These are phyloP conservation scores for Tetrahymena elliotti DNA, from an alignment of 73 alveolate genomes.

Conservation along the genomic window DNA sequence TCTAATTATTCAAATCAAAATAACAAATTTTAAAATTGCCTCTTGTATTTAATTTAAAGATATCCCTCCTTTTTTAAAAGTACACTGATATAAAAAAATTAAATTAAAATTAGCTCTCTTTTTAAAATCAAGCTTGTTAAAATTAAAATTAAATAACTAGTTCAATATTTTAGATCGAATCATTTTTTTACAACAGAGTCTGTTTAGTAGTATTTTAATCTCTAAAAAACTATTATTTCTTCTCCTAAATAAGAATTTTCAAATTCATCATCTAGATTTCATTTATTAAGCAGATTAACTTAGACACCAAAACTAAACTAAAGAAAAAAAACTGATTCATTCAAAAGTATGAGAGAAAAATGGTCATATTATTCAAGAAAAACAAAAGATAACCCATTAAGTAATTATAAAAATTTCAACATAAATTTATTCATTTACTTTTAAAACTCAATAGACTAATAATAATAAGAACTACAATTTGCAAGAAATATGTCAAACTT, in stretches of 20 bases:
- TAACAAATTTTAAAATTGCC: background rate
- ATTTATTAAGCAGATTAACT: background rate
- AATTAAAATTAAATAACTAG: background rate
- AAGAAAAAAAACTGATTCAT: background rate
- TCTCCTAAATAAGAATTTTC: background rate
- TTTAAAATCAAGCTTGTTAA: background rate
- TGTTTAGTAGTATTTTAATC: background rate
- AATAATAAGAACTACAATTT: too few species aligned
- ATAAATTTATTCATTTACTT: too few species aligned
- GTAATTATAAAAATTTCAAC: background rate
- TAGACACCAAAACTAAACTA: background rate
- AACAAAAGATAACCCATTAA: background rate
- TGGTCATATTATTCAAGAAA: background rate
- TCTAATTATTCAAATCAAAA: too few species aligned
- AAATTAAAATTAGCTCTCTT: background rate
- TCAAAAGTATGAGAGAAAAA: background rate
- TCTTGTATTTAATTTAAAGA: too few species aligned
- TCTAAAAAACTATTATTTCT: background rate
- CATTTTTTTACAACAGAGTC: background rate
- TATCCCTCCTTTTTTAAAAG: background rate
- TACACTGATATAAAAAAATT: too few species aligned
- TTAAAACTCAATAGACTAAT: background rate
- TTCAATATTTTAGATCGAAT: too few species aligned
- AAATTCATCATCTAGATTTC: too few species aligned
- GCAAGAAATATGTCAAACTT: too few species aligned